phyloP scores from a whole-genome alignment of 306 rosid genomes.

The Castanea crenata region DNA sequence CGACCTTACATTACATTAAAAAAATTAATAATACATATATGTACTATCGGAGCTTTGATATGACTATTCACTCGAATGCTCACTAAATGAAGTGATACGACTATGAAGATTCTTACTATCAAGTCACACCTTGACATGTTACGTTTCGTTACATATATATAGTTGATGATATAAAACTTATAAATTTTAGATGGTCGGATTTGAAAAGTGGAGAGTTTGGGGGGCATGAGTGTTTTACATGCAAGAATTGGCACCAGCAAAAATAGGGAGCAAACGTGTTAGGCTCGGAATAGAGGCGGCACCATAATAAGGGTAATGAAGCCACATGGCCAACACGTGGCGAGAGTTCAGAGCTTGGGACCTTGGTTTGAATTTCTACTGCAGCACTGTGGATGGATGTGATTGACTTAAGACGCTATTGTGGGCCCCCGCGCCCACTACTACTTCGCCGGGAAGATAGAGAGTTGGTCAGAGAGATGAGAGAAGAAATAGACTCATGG shows the following conservation, averaged over 20 bases:
- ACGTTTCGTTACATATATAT: too few relatives aligned
- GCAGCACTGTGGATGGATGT: not conserved
- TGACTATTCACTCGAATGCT: too few relatives aligned
- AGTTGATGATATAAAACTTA: too few relatives aligned
- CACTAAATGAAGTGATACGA: fast-evolving
- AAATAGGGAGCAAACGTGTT: slow-evolving; percentile 40
- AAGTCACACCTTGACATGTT: fast-evolving
- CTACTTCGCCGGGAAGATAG: not conserved
- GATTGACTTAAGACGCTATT: slow-evolving; percentile 11
- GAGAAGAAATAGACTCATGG: too few relatives aligned
- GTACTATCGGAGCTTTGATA: too few relatives aligned
- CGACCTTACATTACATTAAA: too few relatives aligned
- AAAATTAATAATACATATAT: too few relatives aligned
- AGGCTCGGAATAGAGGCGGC: not conserved
- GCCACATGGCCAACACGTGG: slow-evolving; percentile 62
- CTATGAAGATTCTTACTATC: fast-evolving
- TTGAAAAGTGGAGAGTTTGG: not conserved
- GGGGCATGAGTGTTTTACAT: not conserved
- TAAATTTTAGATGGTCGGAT: too few relatives aligned
- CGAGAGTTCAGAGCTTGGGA: slow-evolving; percentile 4
- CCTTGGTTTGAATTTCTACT: not conserved
- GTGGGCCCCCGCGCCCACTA: not conserved
- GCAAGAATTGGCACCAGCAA: not conserved
- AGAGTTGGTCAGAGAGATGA: not conserved
- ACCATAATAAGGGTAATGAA: not conserved